A percentile compares a stretch with the other conserved stretches of the same genome.
Conservation (phyloP, 805 yeast genomes). For the Ogataea saltuana region DNA sequence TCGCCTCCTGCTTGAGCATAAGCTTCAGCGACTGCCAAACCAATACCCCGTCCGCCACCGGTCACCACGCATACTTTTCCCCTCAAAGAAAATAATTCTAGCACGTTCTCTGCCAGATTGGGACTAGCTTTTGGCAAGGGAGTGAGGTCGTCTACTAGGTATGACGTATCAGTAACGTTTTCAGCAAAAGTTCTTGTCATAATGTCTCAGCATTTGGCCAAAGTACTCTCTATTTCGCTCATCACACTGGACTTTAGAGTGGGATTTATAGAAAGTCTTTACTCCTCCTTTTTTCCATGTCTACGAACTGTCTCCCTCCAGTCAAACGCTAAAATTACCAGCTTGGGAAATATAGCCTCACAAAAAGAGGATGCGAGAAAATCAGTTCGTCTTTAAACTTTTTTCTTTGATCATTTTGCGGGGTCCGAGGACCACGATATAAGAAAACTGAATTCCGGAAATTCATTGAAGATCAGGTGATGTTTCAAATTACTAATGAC, state of each 20-base stretch:
- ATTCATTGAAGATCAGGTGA: no score
- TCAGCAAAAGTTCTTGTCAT: conserved; percentile 23
- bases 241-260: neutral
- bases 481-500: neutral
- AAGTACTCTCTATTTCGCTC: neutral
- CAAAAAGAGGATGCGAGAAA: no score
- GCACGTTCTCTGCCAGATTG: conserved; percentile 48
- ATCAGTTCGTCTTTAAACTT: neutral
- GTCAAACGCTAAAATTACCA: neutral
- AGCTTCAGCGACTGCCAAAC: conserved; percentile 43
- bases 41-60: conserved; percentile 44
- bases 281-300: neutral
- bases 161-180: conserved; percentile 23
- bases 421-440: conserved; percentile 7
- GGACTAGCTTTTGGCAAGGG: conserved; percentile 56
- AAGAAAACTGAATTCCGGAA: neutral
- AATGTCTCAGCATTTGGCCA: neutral
- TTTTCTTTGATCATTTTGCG: conserved; percentile 1
- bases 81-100: conserved; percentile 42
- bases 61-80: conserved; percentile 46
- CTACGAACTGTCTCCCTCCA: neutral
- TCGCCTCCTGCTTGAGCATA: conserved; percentile 46
- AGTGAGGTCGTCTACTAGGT: conserved; percentile 21
- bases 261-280: neutral
- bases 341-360: conserved; percentile 4